Conservation (phyloP, 495 filamentous ascomycete genomes). For the Hypoxylon intermedium region DNA sequence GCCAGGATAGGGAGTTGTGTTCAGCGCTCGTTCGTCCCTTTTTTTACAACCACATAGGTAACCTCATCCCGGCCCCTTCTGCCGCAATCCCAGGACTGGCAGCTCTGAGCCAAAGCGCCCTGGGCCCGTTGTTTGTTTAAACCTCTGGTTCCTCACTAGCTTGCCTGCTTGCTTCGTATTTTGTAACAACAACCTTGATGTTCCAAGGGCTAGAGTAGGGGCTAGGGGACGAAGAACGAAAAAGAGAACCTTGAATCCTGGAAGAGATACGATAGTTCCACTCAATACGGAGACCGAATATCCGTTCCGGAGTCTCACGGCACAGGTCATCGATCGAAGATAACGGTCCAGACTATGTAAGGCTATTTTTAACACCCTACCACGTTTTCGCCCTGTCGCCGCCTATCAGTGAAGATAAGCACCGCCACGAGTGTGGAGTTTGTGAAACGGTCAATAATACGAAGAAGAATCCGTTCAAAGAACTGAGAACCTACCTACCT, state of each 20-base stretch:
- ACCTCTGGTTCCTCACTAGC: slow-evolving; percentile 6
- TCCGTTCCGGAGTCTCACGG: slow-evolving; percentile 22
- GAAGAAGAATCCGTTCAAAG: slow-evolving; percentile 5
- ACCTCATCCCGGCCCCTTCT: slow-evolving; percentile 24
- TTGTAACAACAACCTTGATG: slow-evolving; percentile 9
- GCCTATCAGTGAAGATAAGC: slow-evolving; percentile 37
- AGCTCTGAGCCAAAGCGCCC: slow-evolving; percentile 3
- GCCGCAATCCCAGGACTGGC: slow-evolving; percentile 30
- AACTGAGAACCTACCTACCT: too few relatives aligned
- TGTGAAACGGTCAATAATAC: slow-evolving; percentile 22
- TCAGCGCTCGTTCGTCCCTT: slow-evolving; percentile 26
- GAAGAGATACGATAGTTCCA: slow-evolving; percentile 7
- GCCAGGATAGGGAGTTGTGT: slow-evolving; percentile 40
- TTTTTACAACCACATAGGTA: slow-evolving; percentile 17
- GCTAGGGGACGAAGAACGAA: too few relatives aligned
- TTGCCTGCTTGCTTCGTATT: slow-evolving; percentile 8
- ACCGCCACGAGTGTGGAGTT: slow-evolving; percentile 34
- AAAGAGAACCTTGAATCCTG: slow-evolving; percentile 4
- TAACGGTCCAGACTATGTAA: slow-evolving; percentile 29
- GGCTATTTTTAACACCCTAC: slow-evolving; percentile 38
- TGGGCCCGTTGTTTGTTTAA: slow-evolving; percentile 4
- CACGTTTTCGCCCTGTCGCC: slow-evolving; percentile 37
- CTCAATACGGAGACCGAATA: slow-evolving; percentile 18
- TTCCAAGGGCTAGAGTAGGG: not conserved
- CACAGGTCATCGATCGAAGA: slow-evolving; percentile 20